Conservation (phyloP, 2,329 filamentous ascomycete genomes). For the Blastomyces gilchristii region DNA sequence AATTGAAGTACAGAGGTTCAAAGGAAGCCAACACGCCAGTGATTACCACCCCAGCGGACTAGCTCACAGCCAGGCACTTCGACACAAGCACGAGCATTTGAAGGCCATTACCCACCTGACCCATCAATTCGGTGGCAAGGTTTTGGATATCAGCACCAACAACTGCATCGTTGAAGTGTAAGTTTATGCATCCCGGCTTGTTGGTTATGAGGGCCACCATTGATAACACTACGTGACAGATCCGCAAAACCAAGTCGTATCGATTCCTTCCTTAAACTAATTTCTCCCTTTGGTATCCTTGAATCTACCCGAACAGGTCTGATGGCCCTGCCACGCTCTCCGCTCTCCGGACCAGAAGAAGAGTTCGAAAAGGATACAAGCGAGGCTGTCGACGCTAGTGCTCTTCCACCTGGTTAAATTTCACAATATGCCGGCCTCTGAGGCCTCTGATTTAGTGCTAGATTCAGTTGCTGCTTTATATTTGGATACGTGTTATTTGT, state of each 20-base stretch:
- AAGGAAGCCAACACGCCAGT: constrained; percentile 24
- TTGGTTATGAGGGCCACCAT: constrained; percentile 15
- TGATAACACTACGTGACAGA: constrained; percentile 32
- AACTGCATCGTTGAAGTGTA: constrained; percentile 98
- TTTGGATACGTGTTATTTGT: not conserved
- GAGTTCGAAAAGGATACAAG: constrained; percentile 76
- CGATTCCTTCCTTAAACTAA: constrained; percentile 94
- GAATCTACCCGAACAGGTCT: constrained; percentile 92
- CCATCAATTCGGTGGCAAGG: constrained; percentile 96
- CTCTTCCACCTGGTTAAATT: constrained; percentile 74
- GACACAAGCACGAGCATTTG: constrained; percentile 95
- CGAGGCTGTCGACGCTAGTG: constrained; percentile 88
- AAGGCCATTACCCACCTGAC: constrained; percentile 93
- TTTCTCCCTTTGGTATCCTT: constrained; percentile 87
- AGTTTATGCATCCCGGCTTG: constrained; percentile 34
- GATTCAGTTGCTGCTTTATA: not conserved
- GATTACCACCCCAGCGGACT: constrained; percentile 89
- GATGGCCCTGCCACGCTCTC: constrained; percentile 92
- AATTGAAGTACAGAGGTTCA: not conserved
- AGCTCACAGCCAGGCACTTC: constrained; percentile 74
- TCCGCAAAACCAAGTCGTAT: constrained; percentile 90
- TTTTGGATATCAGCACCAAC: constrained; percentile 93
- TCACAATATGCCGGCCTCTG: not conserved
- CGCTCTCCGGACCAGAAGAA: constrained; percentile 64
- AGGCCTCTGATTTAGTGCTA: not conserved